Conservation (phyloP, 2,329 filamentous ascomycete genomes). For the Sarocladium kiliense region DNA sequence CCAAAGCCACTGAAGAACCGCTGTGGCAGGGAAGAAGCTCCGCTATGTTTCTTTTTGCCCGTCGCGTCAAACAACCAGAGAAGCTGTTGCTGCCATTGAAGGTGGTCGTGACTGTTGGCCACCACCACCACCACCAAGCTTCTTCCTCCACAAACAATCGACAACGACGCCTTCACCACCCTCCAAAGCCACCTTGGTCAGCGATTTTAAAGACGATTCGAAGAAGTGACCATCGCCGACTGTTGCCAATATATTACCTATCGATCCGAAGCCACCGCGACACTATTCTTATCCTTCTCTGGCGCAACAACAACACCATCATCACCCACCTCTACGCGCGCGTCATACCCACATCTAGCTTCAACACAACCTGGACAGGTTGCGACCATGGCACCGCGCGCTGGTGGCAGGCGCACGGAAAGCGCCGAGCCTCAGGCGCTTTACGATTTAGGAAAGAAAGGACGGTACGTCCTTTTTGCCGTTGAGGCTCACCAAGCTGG, state of each 20-base stretch:
- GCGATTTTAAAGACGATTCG: neutral
- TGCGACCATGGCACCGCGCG: slow-evolving; percentile 17
- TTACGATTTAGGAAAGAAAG: slow-evolving; percentile 29
- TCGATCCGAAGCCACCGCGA: neutral
- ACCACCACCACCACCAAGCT: too few species aligned
- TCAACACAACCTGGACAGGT: neutral
- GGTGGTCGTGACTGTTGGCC: neutral
- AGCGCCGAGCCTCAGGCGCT: slow-evolving; percentile 25
- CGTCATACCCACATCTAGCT: neutral
- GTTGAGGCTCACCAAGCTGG: too few species aligned
- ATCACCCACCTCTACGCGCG: neutral
- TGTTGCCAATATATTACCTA: neutral
- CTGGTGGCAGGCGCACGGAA: slow-evolving; percentile 21
- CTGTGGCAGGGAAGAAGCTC: neutral
- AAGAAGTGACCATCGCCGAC: neutral
- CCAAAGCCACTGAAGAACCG: neutral
- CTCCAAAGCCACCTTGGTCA: neutral
- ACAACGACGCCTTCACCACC: neutral
- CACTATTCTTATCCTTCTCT: neutral
- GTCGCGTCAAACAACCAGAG: neutral
- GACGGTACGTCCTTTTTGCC: slow-evolving; percentile 30
- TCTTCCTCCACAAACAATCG: slow-evolving; percentile 1
- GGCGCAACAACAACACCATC: neutral
- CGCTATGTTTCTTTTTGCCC: neutral
- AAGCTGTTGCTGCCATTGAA: neutral